Conservation (phyloP, 1,139 yeast species). For the Blastobotrys proliferans region DNA sequence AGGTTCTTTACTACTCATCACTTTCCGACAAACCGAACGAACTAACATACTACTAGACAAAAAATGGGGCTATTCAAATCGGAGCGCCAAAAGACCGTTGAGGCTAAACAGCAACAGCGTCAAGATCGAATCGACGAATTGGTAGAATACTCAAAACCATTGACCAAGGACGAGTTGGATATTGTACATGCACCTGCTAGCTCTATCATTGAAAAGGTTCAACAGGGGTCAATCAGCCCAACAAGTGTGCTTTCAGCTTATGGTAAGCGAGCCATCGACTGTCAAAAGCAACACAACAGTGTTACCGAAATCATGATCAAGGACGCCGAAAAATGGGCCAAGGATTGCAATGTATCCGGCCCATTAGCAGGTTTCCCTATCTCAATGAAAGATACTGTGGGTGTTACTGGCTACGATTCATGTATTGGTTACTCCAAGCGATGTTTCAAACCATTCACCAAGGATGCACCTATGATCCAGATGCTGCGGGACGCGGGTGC, state of each 20-base stretch:
- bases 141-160: constrained; percentile 33
- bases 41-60: too few relatives aligned
- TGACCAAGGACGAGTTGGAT: constrained; percentile 31
- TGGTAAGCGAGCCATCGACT: constrained; percentile 37
- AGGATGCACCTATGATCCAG: constrained; percentile 37
- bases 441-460: constrained; percentile 33
- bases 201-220: constrained; percentile 31
- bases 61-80: constrained; percentile 13
- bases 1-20: too few relatives aligned
- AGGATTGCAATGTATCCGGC: constrained; percentile 36
- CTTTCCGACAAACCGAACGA: too few relatives aligned
- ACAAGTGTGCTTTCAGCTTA: constrained; percentile 36
- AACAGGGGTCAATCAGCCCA: constrained; percentile 33
- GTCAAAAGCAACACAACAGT: constrained; percentile 36
- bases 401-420: constrained; percentile 49
- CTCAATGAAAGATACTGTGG: constrained; percentile 51
- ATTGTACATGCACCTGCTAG: constrained; percentile 31
- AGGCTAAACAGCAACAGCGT: constrained; percentile 35
- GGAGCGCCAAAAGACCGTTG: constrained; percentile 19
- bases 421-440: constrained; percentile 48
- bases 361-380: constrained; percentile 69
- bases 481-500: constrained; percentile 45
- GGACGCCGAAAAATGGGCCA: constrained; percentile 37
- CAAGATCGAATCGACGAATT: constrained; percentile 34
- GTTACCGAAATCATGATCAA: constrained; percentile 38